A percentile compares a stretch with the other conserved stretches of the same genome.
Evolutionary conservation across 768 basidiomycete species (phyloP).

Genomic region (Lyophyllum decastes): DNA sequence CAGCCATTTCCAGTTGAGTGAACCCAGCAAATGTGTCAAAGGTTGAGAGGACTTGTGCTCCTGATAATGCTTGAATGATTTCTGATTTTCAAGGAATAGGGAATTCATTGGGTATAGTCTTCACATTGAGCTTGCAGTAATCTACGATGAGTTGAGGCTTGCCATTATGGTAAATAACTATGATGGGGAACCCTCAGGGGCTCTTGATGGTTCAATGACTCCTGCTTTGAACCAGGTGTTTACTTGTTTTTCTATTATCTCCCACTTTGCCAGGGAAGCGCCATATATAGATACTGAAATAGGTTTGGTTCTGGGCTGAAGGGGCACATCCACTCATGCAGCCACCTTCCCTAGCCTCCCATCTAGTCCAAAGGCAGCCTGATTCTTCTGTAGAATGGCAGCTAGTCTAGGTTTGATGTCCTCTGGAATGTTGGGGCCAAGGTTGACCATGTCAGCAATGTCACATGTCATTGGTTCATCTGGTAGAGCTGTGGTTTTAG

Average conservation of each 20-base stretch:
- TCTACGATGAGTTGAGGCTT: conserved; percentile 39
- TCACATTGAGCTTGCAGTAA: conserved; percentile 25
- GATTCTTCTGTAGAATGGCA: conserved; percentile 12
- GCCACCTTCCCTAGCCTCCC: conserved; percentile 12
- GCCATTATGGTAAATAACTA: conserved; percentile 36
- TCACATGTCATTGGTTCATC: conserved; percentile 11
- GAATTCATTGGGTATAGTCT: conserved; percentile 23
- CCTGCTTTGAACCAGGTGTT: conserved; percentile 31
- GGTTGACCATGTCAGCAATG: background rate
- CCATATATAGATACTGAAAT: conserved; percentile 26
- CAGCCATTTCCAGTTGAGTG: conserved; percentile 34
- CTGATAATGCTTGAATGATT: conserved; percentile 29
- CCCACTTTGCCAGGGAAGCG: conserved; percentile 26
- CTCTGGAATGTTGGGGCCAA: background rate
- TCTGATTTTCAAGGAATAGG: conserved; percentile 24
- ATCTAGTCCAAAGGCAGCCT: background rate
- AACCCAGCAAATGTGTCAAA: conserved; percentile 41
- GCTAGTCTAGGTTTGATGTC: conserved; percentile 8
- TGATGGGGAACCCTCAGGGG: conserved; percentile 34
- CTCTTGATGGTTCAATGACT: conserved; percentile 40
- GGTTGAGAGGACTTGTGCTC: conserved; percentile 30
- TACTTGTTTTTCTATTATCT: conserved; percentile 30
- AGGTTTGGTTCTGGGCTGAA: conserved; percentile 24
- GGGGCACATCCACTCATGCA: conserved; percentile 22
- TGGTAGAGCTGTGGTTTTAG: conserved; percentile 26